These are phyloP conservation scores for Solanum chiquidenum DNA, from an alignment of 257 asterid genomes.

Conservation along the genomic window DNA sequence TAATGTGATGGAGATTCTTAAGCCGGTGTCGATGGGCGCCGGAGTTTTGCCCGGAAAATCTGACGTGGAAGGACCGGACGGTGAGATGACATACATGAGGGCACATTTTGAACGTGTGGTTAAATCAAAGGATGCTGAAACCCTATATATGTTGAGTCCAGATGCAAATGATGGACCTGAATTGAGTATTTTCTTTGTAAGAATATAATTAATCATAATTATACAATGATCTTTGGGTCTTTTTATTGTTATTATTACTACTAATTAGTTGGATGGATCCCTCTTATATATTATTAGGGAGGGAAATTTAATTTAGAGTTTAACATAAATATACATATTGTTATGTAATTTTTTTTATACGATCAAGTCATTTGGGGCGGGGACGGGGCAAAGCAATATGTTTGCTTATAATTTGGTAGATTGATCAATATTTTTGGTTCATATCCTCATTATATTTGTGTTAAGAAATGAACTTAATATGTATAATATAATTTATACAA, in stretches of 20 bases:
- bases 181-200: slow-evolving; percentile 82
- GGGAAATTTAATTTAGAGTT: neutral
- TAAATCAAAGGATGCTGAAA: slow-evolving; percentile 77
- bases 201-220: slow-evolving; percentile 28
- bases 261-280: neutral
- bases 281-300: neutral
- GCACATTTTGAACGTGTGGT: slow-evolving; percentile 79
- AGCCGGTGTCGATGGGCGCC: slow-evolving; percentile 84
- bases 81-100: slow-evolving; percentile 69
- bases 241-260: neutral
- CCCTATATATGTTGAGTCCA: slow-evolving; percentile 83
- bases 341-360: neutral
- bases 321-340: neutral
- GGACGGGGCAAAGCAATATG: neutral
- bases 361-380: neutral
- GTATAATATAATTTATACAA: neutral
- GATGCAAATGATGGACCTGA: slow-evolving; percentile 80
- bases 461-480: neutral
- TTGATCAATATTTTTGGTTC: too few species aligned
- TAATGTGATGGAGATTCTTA: slow-evolving; percentile 69
- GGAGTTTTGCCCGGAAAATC: slow-evolving; percentile 72
- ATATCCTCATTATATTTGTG: neutral
- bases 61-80: slow-evolving; percentile 57
- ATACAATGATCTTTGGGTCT: neutral
- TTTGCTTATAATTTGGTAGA: too few species aligned